Percentiles rank a stretch among this genome's conserved stretches.
Evolutionary conservation across 768 basidiomycete species (phyloP).

Genomic region (Rhodosporidiobolus sp.): DNA sequence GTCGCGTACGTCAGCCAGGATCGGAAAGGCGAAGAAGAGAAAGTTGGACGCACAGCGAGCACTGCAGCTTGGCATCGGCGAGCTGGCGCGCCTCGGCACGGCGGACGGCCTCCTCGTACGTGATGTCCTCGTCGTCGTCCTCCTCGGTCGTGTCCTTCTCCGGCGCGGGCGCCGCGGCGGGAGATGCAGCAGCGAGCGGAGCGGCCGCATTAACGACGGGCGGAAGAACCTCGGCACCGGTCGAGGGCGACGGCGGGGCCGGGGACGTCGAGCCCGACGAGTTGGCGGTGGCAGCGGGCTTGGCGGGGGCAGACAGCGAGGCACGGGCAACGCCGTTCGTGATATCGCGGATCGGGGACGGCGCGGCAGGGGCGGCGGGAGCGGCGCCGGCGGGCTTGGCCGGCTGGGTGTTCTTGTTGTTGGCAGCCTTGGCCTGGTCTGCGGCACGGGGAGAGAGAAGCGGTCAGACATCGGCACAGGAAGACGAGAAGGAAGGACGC

Average conservation of each 20-base stretch:
- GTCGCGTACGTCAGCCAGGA: not conserved
- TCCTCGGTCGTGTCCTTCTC: too few species aligned
- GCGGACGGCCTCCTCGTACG: constrained; percentile 65
- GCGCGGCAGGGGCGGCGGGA: not conserved
- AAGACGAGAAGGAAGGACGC: not conserved
- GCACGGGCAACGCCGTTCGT: constrained; percentile 42
- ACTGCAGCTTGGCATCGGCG: constrained; percentile 75
- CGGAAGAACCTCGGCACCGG: constrained; percentile 51
- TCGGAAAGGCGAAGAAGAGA: too few species aligned
- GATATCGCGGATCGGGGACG: constrained; percentile 38
- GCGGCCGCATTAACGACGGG: constrained; percentile 50
- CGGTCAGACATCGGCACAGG: not conserved
- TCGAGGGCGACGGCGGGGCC: constrained; percentile 39
- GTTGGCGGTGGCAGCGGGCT: constrained; percentile 12
- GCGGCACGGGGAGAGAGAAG: constrained; percentile 23
- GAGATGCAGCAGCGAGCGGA: constrained; percentile 8
- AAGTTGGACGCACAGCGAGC: constrained; percentile 56
- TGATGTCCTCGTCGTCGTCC: constrained; percentile 50
- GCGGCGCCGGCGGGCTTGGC: not conserved
- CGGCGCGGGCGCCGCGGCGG: constrained; percentile 25
- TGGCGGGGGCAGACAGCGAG: constrained; percentile 26
- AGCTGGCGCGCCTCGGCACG: constrained; percentile 68
- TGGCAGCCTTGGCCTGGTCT: constrained; percentile 47
- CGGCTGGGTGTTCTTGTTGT: constrained; percentile 15
- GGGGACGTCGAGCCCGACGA: constrained; percentile 18